Evolutionary conservation across 176 grass and related monocot species (phyloP), one percentile per base, ranked within the genome.

Genomic region (Zoysia pacifica): DNA sequence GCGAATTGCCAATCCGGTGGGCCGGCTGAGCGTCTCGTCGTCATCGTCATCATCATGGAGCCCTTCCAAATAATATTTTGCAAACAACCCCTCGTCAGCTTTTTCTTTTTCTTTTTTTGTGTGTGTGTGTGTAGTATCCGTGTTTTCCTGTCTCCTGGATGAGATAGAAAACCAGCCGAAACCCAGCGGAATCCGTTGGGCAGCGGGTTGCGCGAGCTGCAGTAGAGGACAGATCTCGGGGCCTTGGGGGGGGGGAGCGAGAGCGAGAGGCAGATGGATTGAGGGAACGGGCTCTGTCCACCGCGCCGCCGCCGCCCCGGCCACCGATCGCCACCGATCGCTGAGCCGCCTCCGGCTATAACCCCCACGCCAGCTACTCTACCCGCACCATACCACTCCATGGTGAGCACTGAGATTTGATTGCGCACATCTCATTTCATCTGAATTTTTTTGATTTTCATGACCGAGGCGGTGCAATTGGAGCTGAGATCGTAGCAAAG

Each of bases 321-420:
- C 68, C 72, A 3, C 62, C 86, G 75, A 70, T 70, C 40, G 67
- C 68, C 72, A 3, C 62, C 86, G 75, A 70, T 70, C 40, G 56
- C 79, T 56, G 56, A 36, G 54, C 56, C 18, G 28, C 13, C 65
- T 48, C 36, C 75, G 35, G 75, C 61, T 67, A 53, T 36, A 11
- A 1, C 52, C 41, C 76, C 13, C 6, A 19, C 58, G 3, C 12
- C 66, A 16, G 37, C 66, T 60, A 78, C 55, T 87, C 74, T 40
- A 42, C 75, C 16, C 39, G 70, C 70, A 37, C 76, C 35, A 11
- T 79, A 66, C 48, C 71, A 51, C 55, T 65, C 13, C 76, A 89
- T 89, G 87, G 87, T 89, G 56, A 89, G 87, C 61, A 12, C 71
- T 28, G 16, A 42, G 40, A 65, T 76, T 72, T n/a, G 40, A 15